These are phyloP conservation scores for Calonectria pauciramosa DNA, from an alignment of 2,329 filamentous ascomycete species.

Conservation along the genomic window DNA sequence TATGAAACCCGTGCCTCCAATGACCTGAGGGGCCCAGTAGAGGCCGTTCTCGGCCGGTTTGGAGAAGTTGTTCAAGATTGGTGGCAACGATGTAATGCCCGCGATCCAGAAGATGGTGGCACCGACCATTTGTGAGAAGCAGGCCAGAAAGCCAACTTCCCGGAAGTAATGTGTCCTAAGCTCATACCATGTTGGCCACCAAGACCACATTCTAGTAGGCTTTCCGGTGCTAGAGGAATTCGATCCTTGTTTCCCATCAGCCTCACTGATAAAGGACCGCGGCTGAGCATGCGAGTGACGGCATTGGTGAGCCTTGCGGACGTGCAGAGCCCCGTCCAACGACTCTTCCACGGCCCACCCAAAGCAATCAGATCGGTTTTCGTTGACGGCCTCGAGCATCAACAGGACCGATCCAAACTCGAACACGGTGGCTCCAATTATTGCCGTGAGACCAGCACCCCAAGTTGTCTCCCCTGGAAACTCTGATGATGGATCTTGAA, in stretches of 20 bases:
- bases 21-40: slow-evolving; percentile 72
- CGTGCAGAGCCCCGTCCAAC: slow-evolving; percentile 33
- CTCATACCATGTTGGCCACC: slow-evolving; percentile 71
- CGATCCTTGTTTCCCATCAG: neutral
- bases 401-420: slow-evolving; percentile 74
- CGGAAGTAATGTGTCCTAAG: slow-evolving; percentile 69
- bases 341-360: slow-evolving; percentile 73
- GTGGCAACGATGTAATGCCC: slow-evolving; percentile 71
- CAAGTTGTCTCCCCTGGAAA: slow-evolving; percentile 66
- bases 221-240: neutral
- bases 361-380: slow-evolving; percentile 74
- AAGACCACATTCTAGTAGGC: slow-evolving; percentile 62
- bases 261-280: slow-evolving; percentile 34
- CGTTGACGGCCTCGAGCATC: slow-evolving; percentile 78
- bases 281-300: slow-evolving; percentile 46
- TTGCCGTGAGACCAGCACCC: slow-evolving; percentile 73
- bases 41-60: slow-evolving; percentile 59
- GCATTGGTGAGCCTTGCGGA: slow-evolving; percentile 36
- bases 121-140: slow-evolving; percentile 66
- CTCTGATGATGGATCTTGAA: slow-evolving; percentile 63
- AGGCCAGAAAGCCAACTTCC: slow-evolving; percentile 72
- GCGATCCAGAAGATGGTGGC: slow-evolving; percentile 76
- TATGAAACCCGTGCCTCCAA: slow-evolving; percentile 74
- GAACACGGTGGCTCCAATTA: slow-evolving; percentile 78
- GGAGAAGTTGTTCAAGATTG: slow-evolving; percentile 60